Evolutionary conservation across 176 grass and related monocot genomes (phyloP).

Genomic region (Pontederia crassipes): DNA sequence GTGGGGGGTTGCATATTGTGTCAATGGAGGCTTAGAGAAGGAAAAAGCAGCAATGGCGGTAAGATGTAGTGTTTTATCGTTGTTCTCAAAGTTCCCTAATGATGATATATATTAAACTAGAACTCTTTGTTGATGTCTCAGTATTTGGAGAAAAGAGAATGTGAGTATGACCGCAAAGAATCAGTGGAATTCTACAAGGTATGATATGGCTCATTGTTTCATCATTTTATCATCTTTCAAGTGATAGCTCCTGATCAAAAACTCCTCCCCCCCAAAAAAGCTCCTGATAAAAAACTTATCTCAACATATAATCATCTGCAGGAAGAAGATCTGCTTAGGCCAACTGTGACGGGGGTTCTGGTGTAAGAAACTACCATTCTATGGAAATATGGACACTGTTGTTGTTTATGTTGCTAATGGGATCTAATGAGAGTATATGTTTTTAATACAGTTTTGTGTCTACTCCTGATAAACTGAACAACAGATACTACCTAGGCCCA

Average conservation of each 20-base stretch:
- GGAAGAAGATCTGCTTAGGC: constrained; percentile 49
- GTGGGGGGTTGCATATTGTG: constrained; percentile 2
- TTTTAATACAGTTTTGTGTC: constrained; percentile 48
- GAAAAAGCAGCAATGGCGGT: not conserved
- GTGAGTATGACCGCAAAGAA: constrained; percentile 75
- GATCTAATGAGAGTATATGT: constrained; percentile 12
- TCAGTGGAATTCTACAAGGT: constrained; percentile 78
- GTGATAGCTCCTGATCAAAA: not conserved
- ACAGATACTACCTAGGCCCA: constrained; percentile 85
- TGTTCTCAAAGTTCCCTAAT: too few relatives aligned
- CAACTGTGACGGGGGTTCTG: constrained; percentile 42
- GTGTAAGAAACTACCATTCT: constrained; percentile 35
- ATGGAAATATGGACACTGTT: not conserved
- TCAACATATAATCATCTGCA: constrained; percentile 14
- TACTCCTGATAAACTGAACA: constrained; percentile 55
- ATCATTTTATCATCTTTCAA: not conserved
- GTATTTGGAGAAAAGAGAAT: constrained; percentile 86
- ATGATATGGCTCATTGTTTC: constrained; percentile 1
- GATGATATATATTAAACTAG: not conserved
- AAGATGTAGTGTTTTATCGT: not conserved
- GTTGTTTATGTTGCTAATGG: not conserved
- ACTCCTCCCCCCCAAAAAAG: not conserved
- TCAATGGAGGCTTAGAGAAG: constrained; percentile 1
- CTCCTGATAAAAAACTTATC: constrained; percentile 6
- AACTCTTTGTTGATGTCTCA: constrained; percentile 19